Evolutionary conservation across 768 basidiomycete genomes (phyloP).

Genomic region (Tephrocybe rancida): DNA sequence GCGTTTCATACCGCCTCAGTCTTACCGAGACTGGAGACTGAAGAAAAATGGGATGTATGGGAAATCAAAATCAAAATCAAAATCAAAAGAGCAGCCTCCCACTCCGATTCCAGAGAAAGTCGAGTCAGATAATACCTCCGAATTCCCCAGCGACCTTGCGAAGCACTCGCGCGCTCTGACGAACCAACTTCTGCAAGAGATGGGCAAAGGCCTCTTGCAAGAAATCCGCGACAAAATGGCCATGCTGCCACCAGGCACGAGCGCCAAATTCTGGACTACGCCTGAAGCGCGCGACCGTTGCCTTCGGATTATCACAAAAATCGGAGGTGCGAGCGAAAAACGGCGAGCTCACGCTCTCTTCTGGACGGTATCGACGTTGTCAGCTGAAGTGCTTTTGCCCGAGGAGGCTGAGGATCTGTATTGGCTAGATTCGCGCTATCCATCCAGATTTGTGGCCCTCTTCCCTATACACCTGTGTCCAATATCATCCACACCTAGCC

Average conservation of each 20-base stretch:
- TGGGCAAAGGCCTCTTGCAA: slow-evolving; percentile 59
- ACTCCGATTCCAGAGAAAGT: slow-evolving; percentile 15
- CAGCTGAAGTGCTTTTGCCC: slow-evolving; percentile 12
- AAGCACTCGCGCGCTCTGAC: slow-evolving; percentile 73
- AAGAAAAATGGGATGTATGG: slow-evolving; percentile 26
- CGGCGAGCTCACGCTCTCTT: slow-evolving; percentile 67
- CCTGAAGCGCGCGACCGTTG: slow-evolving; percentile 73
- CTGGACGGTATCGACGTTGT: slow-evolving; percentile 21
- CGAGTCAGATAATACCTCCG: slow-evolving; percentile 26
- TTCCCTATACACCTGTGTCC: slow-evolving; percentile 59
- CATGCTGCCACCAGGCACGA: slow-evolving; percentile 11
- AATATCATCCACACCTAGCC: slow-evolving; percentile 19
- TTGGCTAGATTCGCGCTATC: slow-evolving; percentile 68
- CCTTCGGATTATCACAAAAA: slow-evolving; percentile 76
- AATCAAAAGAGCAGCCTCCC: slow-evolving; percentile 10
- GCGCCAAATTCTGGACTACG: slow-evolving; percentile 79
- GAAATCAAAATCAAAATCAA: slow-evolving; percentile 17
- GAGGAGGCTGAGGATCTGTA: slow-evolving; percentile 45
- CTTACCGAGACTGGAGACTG: slow-evolving; percentile 64
- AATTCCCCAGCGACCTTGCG: slow-evolving; percentile 38
- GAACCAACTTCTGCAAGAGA: slow-evolving; percentile 76
- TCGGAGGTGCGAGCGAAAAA: slow-evolving; percentile 73
- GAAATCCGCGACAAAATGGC: slow-evolving; percentile 58
- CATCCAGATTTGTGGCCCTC: slow-evolving; percentile 53
- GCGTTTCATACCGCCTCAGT: slow-evolving; percentile 63